Conservation (phyloP, 2,329 filamentous ascomycete genomes). For the Phaeosphaeriaceae sp. region DNA sequence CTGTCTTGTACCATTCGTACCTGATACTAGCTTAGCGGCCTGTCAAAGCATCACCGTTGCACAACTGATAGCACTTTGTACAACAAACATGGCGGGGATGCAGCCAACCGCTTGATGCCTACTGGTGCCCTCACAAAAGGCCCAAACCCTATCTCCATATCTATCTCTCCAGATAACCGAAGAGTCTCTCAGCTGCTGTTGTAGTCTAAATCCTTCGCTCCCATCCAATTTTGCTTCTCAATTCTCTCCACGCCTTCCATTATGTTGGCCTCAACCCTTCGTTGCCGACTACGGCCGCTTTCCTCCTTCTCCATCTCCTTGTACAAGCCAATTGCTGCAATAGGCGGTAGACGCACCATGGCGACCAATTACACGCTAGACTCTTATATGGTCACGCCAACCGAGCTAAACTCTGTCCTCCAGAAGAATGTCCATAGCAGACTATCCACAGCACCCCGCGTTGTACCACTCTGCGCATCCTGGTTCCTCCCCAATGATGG, state of each 20-base stretch:
- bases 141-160: too few species aligned
- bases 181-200: too few species aligned
- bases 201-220: too few species aligned
- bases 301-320: constrained; percentile 1
- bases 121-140: constrained; percentile 28
- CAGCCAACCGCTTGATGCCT: constrained; percentile 10
- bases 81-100: neutral
- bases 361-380: constrained; percentile 60
- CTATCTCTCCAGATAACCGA: neutral
- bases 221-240: too few species aligned
- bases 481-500: constrained; percentile 97
- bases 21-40: too few species aligned
- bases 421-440: constrained; percentile 80
- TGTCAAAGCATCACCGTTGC: too few species aligned
- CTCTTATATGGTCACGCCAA: constrained; percentile 85
- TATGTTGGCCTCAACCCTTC: constrained; percentile 40
- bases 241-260: too few species aligned
- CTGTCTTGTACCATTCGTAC: too few species aligned
- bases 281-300: constrained; percentile 31
- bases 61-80: neutral
- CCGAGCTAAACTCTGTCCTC: constrained; percentile 80
- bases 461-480: constrained; percentile 87
- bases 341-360: constrained; percentile 31
- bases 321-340: constrained; percentile 12
- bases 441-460: constrained; percentile 80